Evolutionary conservation across 441 rosid species (phyloP).

Genomic region (Aleurites moluccanus): DNA sequence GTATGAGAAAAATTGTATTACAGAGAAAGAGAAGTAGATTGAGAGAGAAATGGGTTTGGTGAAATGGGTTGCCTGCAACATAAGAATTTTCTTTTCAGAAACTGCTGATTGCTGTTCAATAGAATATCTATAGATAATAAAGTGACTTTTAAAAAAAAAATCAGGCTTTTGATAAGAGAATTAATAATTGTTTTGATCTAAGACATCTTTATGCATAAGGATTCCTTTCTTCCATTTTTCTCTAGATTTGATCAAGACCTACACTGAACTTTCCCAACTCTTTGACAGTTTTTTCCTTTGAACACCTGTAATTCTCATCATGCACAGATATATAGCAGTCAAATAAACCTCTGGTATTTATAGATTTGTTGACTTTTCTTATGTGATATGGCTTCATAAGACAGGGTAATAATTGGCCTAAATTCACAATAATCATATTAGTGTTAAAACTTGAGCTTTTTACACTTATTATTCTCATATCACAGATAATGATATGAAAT

Average conservation of each 20-base stretch:
- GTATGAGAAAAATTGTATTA: no score
- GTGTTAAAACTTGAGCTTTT: not conserved
- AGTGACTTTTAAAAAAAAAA: no score
- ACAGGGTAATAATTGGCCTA: not conserved
- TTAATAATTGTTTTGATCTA: no score
- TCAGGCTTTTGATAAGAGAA: no score
- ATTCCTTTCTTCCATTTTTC: no score
- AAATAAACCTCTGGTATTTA: not conserved
- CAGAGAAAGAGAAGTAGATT: no score
- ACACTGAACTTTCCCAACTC: not conserved
- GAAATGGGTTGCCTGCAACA: no score
- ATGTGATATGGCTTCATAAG: not conserved
- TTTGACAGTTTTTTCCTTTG: not conserved
- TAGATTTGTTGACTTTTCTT: not conserved
- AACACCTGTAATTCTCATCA: not conserved
- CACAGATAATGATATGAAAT: not conserved
- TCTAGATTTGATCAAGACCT: not conserved
- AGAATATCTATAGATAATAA: no score
- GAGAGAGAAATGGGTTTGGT: no score
- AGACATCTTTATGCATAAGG: no score
- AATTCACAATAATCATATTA: not conserved
- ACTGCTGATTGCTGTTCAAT: no score
- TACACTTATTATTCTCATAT: not conserved
- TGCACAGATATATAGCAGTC: not conserved
- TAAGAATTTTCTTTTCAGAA: no score